Base-by-base conservation (phyloP, 2,329 filamentous ascomycete genomes). In the Paecilomyces niveus region DNA sequence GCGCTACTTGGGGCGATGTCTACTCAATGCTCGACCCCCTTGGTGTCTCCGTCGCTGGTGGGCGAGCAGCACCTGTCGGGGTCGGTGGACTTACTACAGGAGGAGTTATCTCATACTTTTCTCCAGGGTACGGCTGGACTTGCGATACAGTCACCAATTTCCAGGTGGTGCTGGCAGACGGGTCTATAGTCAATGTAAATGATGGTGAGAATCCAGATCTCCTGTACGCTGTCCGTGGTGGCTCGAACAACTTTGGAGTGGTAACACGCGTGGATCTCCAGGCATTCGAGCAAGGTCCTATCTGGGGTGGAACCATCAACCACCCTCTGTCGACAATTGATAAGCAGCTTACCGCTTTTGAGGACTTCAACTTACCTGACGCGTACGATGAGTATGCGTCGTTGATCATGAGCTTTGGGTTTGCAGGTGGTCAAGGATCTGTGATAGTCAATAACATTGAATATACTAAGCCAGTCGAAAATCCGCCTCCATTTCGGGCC, bases 231-330 rank as follows among this genome's bases (percentile, higher is more conserved):
- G 74, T 85, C 3, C 79, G 80, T 58, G 84, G 83, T 9, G 83
- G 84, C 15, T 78, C 79, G n/a, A 82, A 78, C 68, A 84, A 83
- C 65, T 84, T 80, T 60, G 83, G 81, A 52, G 63, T 71, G n/a
- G 66, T 69, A 31, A 69, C 67, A 15, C 61, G 61, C 11, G 66
- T 65, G 31, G 65, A 70, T 33, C n/a, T 68, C 15, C 58, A 57
- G 8, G 59, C 26, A 29, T 29, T 29, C 26, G 3, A 29, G 26
- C 26, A 29, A 29, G 26, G 26, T 7, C 3, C 3, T 29, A 29
- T 29, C 7, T 29, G 3, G 26, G 67, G 68, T 8, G 68, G 68
- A 1, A n/a, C 60, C 3, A 58, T 67, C 18, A 45, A 29, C 26
- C 7, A 29, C 5, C 1, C 26, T 29, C 2, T 29, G 2, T 29